Percentiles rank a stretch among this genome's conserved stretches.
phyloP scores from a whole-genome alignment of 2,329 filamentous ascomycete species.

The Parascedosporium putredinis region DNA sequence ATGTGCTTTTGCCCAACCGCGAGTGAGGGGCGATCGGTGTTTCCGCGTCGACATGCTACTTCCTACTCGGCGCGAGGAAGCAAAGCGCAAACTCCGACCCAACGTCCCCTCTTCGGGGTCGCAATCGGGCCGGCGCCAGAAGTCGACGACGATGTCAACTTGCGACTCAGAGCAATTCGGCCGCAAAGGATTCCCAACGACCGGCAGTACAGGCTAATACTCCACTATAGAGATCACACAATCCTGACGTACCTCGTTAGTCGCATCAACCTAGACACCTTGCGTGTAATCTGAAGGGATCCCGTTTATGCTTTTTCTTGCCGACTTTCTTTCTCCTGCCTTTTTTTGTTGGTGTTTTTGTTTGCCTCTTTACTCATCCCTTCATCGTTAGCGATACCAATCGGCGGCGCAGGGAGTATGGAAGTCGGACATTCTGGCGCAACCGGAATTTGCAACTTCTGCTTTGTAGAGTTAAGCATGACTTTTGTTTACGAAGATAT shows the following conservation, averaged over 20 bases:
- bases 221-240: constrained; percentile 62
- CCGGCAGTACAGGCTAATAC: constrained; percentile 54
- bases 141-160: constrained; percentile 17
- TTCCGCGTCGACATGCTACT: constrained; percentile 46
- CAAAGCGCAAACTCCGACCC: constrained; percentile 26
- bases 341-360: not conserved
- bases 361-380: no score
- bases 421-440: no score
- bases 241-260: constrained; percentile 60
- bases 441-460: no score
- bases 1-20: constrained; percentile 5
- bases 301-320: not conserved
- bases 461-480: no score
- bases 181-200: constrained; percentile 17
- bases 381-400: no score
- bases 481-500: no score
- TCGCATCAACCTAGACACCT: constrained; percentile 15
- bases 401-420: no score
- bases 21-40: constrained; percentile 22
- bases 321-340: not conserved
- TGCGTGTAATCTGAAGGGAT: not conserved
- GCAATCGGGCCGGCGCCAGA: constrained; percentile 55
- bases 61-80: constrained; percentile 37
- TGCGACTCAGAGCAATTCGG: constrained; percentile 11
- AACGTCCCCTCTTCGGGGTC: constrained; percentile 51